A percentile compares a stretch with the other conserved stretches of the same genome.
Evolutionary conservation across 225 moss, liverwort and hornwort genomes (phyloP).

Genomic region (Polytrichum commune): DNA sequence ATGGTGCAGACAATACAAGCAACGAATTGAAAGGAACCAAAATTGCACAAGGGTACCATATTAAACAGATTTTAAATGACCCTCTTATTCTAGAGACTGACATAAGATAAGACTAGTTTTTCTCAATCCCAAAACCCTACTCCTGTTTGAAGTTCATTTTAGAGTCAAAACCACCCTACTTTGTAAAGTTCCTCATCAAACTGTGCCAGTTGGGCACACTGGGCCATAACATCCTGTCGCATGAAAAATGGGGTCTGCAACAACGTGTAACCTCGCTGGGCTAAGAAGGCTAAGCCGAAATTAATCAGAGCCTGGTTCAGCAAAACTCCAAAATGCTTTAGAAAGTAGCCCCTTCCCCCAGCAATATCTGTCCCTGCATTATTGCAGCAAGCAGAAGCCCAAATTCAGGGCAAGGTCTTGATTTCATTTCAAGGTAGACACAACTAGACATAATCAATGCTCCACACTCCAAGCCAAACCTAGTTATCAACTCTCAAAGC

Average conservation of each 20-base stretch:
- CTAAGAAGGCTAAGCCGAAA: slow-evolving; percentile 72
- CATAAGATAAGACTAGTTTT: too few relatives aligned
- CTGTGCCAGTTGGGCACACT: slow-evolving; percentile 96
- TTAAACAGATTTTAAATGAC: too few relatives aligned
- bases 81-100: too few relatives aligned
- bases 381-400: background rate
- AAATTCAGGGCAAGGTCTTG: background rate
- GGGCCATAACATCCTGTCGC: slow-evolving; percentile 94
- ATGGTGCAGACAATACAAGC: too few relatives aligned
- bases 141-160: too few relatives aligned
- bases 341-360: slow-evolving; percentile 84
- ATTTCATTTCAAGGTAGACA: background rate
- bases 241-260: slow-evolving; percentile 94
- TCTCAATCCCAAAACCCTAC: too few relatives aligned
- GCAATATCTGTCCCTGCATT: slow-evolving; percentile 76
- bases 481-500: too few relatives aligned
- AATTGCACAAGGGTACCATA: too few relatives aligned
- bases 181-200: slow-evolving; percentile 99
- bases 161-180: slow-evolving; percentile 26
- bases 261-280: slow-evolving; percentile 51
- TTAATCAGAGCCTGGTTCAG: slow-evolving; percentile 91
- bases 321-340: slow-evolving; percentile 77
- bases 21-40: too few relatives aligned
- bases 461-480: too few relatives aligned
- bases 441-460: too few relatives aligned